Conservation (phyloP, 441 rosid species). For the Cnidoscolus chayamansa region DNA sequence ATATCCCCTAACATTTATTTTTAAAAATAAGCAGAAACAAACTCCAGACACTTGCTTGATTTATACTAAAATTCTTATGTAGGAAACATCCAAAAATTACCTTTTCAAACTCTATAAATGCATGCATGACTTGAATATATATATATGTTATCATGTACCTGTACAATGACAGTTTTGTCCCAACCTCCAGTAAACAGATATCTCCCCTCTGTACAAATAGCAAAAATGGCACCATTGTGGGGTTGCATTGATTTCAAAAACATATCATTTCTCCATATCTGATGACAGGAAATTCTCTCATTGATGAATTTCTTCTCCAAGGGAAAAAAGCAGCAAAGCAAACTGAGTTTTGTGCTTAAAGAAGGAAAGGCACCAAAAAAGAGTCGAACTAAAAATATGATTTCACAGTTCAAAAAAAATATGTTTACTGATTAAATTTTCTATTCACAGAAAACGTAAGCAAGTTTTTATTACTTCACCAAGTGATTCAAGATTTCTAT, state of each 20-base stretch:
- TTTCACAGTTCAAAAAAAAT: background rate
- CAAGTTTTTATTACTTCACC: background rate
- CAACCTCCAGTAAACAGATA: conserved; percentile 78
- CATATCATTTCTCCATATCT: conserved; percentile 79
- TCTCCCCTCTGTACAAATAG: conserved; percentile 47
- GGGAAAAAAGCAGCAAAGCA: background rate
- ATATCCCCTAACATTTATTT: background rate
- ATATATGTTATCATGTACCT: conserved; percentile 36
- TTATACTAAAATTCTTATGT: background rate
- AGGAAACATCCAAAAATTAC: background rate
- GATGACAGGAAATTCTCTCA: conserved; percentile 18
- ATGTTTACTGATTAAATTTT: background rate
- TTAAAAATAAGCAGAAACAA: background rate
- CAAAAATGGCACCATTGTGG: conserved; percentile 64
- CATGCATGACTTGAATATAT: conserved; percentile 1
- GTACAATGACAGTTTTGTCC: conserved; percentile 67
- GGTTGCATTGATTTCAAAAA: conserved; percentile 47
- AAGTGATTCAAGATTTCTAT: background rate
- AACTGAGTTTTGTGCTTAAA: background rate
- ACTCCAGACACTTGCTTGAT: conserved; percentile 5
- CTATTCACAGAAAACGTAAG: too few species aligned
- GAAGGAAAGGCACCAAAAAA: background rate
- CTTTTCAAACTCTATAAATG: background rate
- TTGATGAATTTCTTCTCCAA: conserved; percentile 1
- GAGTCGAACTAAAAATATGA: background rate